Conservation (phyloP, 495 filamentous ascomycete genomes). For the Echria macrotheca region DNA sequence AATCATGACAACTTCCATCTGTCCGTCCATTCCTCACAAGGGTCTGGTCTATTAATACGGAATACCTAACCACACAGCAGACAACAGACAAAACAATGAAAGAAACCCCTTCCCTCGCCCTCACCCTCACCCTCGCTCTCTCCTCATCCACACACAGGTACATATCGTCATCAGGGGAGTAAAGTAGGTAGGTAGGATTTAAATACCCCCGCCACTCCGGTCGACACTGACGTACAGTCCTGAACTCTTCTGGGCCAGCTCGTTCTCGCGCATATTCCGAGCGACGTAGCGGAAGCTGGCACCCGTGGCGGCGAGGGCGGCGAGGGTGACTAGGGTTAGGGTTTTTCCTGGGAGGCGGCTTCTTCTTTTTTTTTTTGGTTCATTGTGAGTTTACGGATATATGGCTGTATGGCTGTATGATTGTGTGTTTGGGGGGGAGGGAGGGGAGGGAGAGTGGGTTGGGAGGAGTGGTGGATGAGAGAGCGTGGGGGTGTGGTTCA, state of each 20-base stretch:
- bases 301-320: conserved; percentile 22
- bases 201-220: conserved; percentile 44
- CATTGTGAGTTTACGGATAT: background rate
- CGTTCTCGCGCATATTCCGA: conserved; percentile 32
- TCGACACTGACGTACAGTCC: conserved; percentile 42
- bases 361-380: no score
- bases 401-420: background rate
- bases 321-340: conserved; percentile 24
- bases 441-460: background rate
- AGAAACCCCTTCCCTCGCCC: no score
- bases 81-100: no score
- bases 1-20: no score
- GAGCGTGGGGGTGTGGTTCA: background rate
- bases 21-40: no score
- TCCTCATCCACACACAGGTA: no score
- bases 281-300: conserved; percentile 32
- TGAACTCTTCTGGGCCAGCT: conserved; percentile 33
- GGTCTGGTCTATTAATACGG: no score
- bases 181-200: no score
- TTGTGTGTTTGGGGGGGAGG: background rate
- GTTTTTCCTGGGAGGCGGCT: conserved; percentile 31
- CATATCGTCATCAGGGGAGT: no score
- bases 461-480: background rate
- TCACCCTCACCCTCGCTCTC: no score
- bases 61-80: no score